These are phyloP conservation scores for Gautieria morchelliformis DNA, from an alignment of 768 basidiomycete genomes.

Conservation along the genomic window DNA sequence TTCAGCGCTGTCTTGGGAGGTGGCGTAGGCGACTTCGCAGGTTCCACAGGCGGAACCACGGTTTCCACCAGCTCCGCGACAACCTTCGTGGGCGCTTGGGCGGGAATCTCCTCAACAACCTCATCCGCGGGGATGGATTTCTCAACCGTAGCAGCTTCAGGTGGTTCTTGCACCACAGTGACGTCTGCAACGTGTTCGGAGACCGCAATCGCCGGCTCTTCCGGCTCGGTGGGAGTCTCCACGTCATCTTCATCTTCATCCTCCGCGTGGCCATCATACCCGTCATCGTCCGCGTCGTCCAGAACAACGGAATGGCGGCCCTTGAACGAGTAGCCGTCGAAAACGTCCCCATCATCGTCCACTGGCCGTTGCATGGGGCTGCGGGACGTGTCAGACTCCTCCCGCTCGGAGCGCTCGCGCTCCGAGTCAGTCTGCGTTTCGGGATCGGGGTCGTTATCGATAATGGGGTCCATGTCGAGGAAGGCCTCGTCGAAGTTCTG, in stretches of 20 bases:
- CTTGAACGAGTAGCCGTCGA: slow-evolving; percentile 92
- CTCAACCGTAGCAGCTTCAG: slow-evolving; percentile 1
- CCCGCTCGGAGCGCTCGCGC: slow-evolving; percentile 34
- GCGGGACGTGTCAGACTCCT: slow-evolving; percentile 65
- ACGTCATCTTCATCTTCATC: slow-evolving; percentile 29
- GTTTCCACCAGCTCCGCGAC: slow-evolving; percentile 12
- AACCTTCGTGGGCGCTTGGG: slow-evolving; percentile 8
- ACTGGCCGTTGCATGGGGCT: slow-evolving; percentile 48
- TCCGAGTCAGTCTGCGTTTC: slow-evolving; percentile 14
- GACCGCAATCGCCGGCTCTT: slow-evolving; percentile 18
- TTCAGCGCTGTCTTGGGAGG: slow-evolving; percentile 22
- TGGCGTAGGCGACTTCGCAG: slow-evolving; percentile 16
- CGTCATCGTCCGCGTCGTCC: slow-evolving; percentile 48
- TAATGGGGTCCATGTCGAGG: slow-evolving; percentile 88
- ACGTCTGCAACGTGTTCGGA: slow-evolving; percentile 13
- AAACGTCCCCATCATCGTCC: slow-evolving; percentile 59
- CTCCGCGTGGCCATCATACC: slow-evolving; percentile 22
- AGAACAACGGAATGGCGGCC: slow-evolving; percentile 73
- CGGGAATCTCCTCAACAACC: background rate
- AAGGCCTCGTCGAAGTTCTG: slow-evolving; percentile 98
- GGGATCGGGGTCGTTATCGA: slow-evolving; percentile 65
- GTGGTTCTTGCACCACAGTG: slow-evolving; percentile 12
- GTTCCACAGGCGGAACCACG: background rate
- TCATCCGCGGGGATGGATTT: slow-evolving; percentile 7
- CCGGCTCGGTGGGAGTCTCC: slow-evolving; percentile 18